phyloP scores from a whole-genome alignment of 148 eudicot species.

The Vaccinium macrocarpon region DNA sequence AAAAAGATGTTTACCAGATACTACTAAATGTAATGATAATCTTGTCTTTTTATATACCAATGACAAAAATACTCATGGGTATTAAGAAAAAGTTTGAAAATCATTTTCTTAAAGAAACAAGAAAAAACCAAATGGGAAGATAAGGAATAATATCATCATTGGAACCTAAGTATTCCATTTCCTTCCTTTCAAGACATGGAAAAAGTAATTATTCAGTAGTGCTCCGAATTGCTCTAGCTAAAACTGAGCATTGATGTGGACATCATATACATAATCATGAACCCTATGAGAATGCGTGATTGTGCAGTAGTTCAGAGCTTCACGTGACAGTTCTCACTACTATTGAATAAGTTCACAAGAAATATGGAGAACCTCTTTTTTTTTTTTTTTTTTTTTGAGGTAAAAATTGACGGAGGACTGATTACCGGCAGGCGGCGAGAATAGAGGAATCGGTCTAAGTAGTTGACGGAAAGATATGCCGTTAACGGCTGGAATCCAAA shows the following conservation, averaged over 20 bases:
- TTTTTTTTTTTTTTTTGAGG: no score
- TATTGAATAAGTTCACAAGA: no score
- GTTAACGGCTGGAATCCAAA: constrained; percentile 81
- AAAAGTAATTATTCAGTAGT: no score
- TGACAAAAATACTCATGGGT: not conserved
- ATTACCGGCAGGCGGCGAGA: constrained; percentile 68
- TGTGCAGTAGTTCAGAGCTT: no score
- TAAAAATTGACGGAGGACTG: constrained; percentile 14
- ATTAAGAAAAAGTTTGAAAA: not conserved
- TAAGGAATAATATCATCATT: not conserved
- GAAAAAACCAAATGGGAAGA: not conserved
- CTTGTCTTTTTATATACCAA: not conserved
- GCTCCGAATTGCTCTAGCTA: no score
- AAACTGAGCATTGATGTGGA: no score
- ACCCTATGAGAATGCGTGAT: no score
- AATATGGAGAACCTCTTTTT: no score
- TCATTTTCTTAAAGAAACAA: not conserved
- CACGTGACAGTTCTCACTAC: no score
- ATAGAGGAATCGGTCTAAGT: constrained; percentile 73
- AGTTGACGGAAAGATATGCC: constrained; percentile 80
- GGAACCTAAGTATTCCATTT: not conserved
- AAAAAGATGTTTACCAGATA: not conserved
- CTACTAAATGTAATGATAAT: not conserved
- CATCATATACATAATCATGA: no score
- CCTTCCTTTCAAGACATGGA: not conserved